Evolutionary conservation across 257 asterid genomes (phyloP), one percentile per base, ranked within the genome.

Genomic region (Avicennia marina): DNA sequence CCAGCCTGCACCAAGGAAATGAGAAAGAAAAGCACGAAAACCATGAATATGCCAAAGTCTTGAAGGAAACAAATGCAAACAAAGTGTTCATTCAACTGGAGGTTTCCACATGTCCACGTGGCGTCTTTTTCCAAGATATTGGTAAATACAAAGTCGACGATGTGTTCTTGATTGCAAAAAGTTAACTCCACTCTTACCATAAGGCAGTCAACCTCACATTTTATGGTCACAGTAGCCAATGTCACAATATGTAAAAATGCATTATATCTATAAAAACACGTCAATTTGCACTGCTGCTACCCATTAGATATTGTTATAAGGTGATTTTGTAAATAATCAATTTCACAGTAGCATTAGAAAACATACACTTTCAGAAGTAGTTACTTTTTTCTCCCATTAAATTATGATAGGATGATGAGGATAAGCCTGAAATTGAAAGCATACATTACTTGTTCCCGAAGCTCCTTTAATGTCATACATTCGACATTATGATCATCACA

Each of bases 361-460:
- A 20, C 13, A 5, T 49, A n/a, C 34, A 49, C 1, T 24, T 25
- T 43, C 49, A 43, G 15, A 4, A 11, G 11, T 26, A 49, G 7
- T 12, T 25, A 32, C 31, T 32, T 10, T 52, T 36, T 40, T 12
- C 9, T 8, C 11, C 52, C 31, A 11, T 10, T 57, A 13, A 13
- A 27, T 58, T 19, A 50, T 9, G 49, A 40, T 11, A 51, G 16
- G 43, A 60, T 11, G 19, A 62, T 24, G 56, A 60, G 20, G 49
- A 62, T 10, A 13, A 60, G 51, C 40, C 7, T 12, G 53, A 65
- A 74, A 62, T 58, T 55, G 11, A 19, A 49, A 61, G 61, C 94
- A 75, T 81, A 90, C 98, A 83, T 90, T 73, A 87, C 96, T 90
- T 83, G 83, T 69, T 90, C 90, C 47, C 90, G 75, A 46, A 90